These are phyloP conservation scores for Thielaviopsis musarum DNA, from an alignment of 2,329 filamentous ascomycete species.

Conservation along the genomic window DNA sequence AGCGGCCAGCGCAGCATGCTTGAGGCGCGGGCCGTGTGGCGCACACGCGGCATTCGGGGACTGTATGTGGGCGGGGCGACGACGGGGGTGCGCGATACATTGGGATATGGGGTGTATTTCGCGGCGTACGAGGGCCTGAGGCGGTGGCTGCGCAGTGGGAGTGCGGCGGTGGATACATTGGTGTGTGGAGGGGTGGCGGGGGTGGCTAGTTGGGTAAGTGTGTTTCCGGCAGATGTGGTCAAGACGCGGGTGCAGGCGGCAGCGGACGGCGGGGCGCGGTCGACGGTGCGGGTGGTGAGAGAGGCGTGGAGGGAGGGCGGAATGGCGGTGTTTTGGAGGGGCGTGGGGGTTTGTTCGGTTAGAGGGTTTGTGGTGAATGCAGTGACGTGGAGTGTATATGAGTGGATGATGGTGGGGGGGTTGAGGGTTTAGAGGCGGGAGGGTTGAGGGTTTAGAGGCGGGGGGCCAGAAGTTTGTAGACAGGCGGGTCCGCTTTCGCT, in stretches of 20 bases:
- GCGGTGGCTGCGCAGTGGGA: slow-evolving; percentile 21
- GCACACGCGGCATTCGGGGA: slow-evolving; percentile 42
- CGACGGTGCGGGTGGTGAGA: slow-evolving; percentile 47
- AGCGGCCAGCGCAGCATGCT: slow-evolving; percentile 39
- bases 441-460: neutral
- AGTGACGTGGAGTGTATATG: slow-evolving; percentile 82
- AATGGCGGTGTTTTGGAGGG: slow-evolving; percentile 48
- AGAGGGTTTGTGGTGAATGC: slow-evolving; percentile 88
- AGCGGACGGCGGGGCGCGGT: slow-evolving; percentile 22
- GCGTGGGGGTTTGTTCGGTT: slow-evolving; percentile 64
- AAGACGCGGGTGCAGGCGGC: slow-evolving; percentile 68
- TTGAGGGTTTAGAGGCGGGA: neutral
- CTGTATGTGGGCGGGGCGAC: slow-evolving; percentile 69
- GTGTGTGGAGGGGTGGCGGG: slow-evolving; percentile 79
- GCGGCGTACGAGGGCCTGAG: slow-evolving; percentile 76
- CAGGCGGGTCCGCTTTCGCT: too few relatives aligned
- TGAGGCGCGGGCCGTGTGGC: slow-evolving; percentile 45
- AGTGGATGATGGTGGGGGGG: slow-evolving; percentile 57
- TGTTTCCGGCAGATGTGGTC: slow-evolving; percentile 83
- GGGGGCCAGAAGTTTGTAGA: too few relatives aligned
- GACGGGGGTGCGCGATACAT: slow-evolving; percentile 66
- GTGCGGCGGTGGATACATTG: slow-evolving; percentile 46
- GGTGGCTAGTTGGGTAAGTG: slow-evolving; percentile 71
- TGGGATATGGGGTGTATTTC: slow-evolving; percentile 97
- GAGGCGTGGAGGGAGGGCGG: slow-evolving; percentile 46